Evolutionary conservation across 352 stramenopile genomes (phyloP).

Genomic region (Phytophthora pisi): DNA sequence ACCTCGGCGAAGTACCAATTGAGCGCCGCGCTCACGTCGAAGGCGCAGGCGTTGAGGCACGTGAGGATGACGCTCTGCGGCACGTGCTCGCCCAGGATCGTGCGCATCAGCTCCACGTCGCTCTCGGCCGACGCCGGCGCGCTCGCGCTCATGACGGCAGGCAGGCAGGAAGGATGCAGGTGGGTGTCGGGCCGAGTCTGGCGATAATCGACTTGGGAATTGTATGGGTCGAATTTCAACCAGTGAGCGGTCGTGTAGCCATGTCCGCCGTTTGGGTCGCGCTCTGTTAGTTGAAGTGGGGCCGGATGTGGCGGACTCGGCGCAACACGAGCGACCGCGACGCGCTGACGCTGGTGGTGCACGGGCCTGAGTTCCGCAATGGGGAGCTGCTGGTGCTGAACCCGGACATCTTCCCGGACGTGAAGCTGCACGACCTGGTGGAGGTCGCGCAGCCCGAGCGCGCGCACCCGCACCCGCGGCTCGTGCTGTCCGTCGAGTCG

Average conservation of each 20-base stretch:
- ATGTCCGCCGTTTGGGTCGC: neutral
- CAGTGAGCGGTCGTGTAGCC: neutral
- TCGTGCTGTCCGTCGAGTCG: constrained; percentile 71
- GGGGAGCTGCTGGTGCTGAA: constrained; percentile 80
- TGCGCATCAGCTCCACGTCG: constrained; percentile 89
- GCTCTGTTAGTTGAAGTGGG: neutral
- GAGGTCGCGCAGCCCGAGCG: constrained; percentile 68
- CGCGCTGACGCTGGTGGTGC: constrained; percentile 69
- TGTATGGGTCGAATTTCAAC: neutral
- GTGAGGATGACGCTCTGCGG: constrained; percentile 85
- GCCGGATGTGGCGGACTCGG: constrained; percentile 34
- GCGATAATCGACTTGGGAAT: neutral
- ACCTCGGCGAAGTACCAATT: constrained; percentile 91
- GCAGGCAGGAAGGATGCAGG: neutral
- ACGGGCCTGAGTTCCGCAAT: constrained; percentile 69
- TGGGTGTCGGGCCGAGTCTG: neutral
- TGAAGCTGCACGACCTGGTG: constrained; percentile 62
- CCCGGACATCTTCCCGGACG: constrained; percentile 69
- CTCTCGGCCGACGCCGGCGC: constrained; percentile 41
- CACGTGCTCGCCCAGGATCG: constrained; percentile 87
- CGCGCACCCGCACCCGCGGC: constrained; percentile 38
- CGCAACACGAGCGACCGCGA: constrained; percentile 47
- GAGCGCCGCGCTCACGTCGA: constrained; percentile 84
- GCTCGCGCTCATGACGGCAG: constrained; percentile 3
- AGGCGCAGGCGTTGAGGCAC: constrained; percentile 81